phyloP scores from a whole-genome alignment of 352 stramenopile genomes.

The Phytopythium litorale region DNA sequence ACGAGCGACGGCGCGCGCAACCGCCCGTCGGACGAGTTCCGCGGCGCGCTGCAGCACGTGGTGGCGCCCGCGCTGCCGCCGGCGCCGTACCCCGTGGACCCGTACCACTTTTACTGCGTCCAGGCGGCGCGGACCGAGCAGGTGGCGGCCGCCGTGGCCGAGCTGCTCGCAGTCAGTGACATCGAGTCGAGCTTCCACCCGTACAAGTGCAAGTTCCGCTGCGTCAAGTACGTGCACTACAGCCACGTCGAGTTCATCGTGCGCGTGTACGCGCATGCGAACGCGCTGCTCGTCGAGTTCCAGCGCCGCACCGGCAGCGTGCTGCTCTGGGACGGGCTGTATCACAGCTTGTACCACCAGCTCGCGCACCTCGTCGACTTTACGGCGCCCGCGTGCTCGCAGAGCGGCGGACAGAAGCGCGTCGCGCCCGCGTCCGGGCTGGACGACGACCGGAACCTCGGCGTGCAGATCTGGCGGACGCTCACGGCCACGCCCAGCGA shows the following conservation, averaged over 20 bases:
- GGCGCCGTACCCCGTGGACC: conserved; percentile 72
- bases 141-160: conserved; percentile 29
- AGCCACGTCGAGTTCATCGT: conserved; percentile 80
- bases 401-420: conserved; percentile 70
- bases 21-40: conserved; percentile 12
- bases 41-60: conserved; percentile 32
- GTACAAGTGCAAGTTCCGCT: conserved; percentile 85
- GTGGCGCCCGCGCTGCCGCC: conserved; percentile 50
- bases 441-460: conserved; percentile 38
- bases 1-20: neutral
- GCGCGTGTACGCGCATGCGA: conserved; percentile 47
- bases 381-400: conserved; percentile 42
- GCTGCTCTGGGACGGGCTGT: conserved; percentile 79
- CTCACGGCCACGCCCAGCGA: conserved; percentile 17
- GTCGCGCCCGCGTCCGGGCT: conserved; percentile 11
- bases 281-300: conserved; percentile 63
- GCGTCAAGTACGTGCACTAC: conserved; percentile 84
- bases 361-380: conserved; percentile 44
- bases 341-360: conserved; percentile 66
- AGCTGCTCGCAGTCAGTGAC: conserved; percentile 49
- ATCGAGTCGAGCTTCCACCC: conserved; percentile 69
- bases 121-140: conserved; percentile 9
- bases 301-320: conserved; percentile 71
- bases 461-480: conserved; percentile 56
- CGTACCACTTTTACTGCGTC: conserved; percentile 79